Percentiles rank a stretch among this genome's conserved stretches.
phyloP scores from a whole-genome alignment of 345 rosid genomes.

The Ceriops decandra region DNA sequence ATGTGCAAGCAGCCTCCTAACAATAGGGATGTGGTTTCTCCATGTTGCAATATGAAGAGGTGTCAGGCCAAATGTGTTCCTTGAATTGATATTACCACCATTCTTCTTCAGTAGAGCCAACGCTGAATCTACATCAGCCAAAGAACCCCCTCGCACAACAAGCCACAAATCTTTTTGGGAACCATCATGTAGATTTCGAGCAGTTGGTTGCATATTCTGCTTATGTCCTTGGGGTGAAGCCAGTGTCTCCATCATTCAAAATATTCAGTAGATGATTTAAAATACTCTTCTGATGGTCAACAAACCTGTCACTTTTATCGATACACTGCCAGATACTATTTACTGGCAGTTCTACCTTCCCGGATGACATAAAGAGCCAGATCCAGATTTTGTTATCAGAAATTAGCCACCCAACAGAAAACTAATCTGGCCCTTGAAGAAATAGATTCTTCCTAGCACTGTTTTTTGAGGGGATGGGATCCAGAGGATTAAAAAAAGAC shows the following conservation, averaged over 20 bases:
- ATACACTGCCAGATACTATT: slow-evolving; percentile 8
- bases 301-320: slow-evolving; percentile 4
- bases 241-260: slow-evolving; percentile 44
- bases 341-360: slow-evolving; percentile 7
- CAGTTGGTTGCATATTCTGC: slow-evolving; percentile 41
- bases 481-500: slow-evolving; percentile 6
- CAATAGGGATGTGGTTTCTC: slow-evolving; percentile 93
- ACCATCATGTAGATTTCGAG: slow-evolving; percentile 43
- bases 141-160: slow-evolving; percentile 70
- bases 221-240: slow-evolving; percentile 61
- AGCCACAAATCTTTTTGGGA: slow-evolving; percentile 71
- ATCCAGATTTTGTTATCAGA: background rate
- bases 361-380: slow-evolving; percentile 11
- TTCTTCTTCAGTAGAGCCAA: slow-evolving; percentile 65
- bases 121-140: slow-evolving; percentile 77
- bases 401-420: slow-evolving; percentile 14
- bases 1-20: slow-evolving; percentile 79
- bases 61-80: slow-evolving; percentile 75
- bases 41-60: slow-evolving; percentile 87
- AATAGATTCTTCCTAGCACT: slow-evolving; percentile 22
- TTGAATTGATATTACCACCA: slow-evolving; percentile 68
- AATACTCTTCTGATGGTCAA: slow-evolving; percentile 10
- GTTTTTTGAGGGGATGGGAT: background rate
- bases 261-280: slow-evolving; percentile 1
- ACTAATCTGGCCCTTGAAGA: slow-evolving; percentile 14